Percentiles rank a stretch among this genome's conserved stretches.
Evolutionary conservation across 1,139 yeast species (phyloP).

Genomic region (Taphrina flavorubra): DNA sequence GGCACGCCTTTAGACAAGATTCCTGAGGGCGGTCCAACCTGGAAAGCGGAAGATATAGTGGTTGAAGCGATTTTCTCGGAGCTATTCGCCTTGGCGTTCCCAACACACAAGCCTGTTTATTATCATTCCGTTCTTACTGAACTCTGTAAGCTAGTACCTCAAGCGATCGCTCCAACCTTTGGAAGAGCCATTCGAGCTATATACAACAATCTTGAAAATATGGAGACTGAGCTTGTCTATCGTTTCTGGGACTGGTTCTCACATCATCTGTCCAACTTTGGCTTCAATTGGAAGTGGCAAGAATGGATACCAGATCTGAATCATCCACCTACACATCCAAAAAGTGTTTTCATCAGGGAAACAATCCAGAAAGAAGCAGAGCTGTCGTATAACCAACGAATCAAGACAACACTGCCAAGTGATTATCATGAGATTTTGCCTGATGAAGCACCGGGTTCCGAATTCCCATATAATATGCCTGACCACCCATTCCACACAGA

Average conservation of each 20-base stretch:
- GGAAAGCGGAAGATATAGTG: slow-evolving; percentile 91
- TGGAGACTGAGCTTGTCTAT: slow-evolving; percentile 77
- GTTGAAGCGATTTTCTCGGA: slow-evolving; percentile 80
- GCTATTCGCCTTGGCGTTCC: slow-evolving; percentile 73
- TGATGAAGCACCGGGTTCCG: slow-evolving; percentile 55
- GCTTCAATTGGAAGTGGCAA: slow-evolving; percentile 97
- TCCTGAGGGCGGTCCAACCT: slow-evolving; percentile 59
- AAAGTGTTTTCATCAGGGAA: slow-evolving; percentile 73
- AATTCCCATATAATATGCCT: slow-evolving; percentile 52
- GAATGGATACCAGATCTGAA: slow-evolving; percentile 67
- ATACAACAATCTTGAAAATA: slow-evolving; percentile 67
- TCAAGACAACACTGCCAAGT: slow-evolving; percentile 74
- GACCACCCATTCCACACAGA: slow-evolving; percentile 50
- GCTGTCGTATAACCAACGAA: slow-evolving; percentile 70
- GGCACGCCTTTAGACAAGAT: slow-evolving; percentile 82
- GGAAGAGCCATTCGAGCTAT: slow-evolving; percentile 91
- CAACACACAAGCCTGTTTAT: slow-evolving; percentile 72
- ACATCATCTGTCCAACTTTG: slow-evolving; percentile 89
- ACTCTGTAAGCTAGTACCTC: slow-evolving; percentile 84
- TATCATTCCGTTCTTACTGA: slow-evolving; percentile 87
- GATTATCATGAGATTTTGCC: slow-evolving; percentile 70
- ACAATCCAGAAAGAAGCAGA: slow-evolving; percentile 83
- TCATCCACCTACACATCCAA: slow-evolving; percentile 67
- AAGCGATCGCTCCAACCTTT: slow-evolving; percentile 91
- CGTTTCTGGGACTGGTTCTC: slow-evolving; percentile 91